Conservation (phyloP, 257 asterid species). For the Cynanchum wilfordii region DNA sequence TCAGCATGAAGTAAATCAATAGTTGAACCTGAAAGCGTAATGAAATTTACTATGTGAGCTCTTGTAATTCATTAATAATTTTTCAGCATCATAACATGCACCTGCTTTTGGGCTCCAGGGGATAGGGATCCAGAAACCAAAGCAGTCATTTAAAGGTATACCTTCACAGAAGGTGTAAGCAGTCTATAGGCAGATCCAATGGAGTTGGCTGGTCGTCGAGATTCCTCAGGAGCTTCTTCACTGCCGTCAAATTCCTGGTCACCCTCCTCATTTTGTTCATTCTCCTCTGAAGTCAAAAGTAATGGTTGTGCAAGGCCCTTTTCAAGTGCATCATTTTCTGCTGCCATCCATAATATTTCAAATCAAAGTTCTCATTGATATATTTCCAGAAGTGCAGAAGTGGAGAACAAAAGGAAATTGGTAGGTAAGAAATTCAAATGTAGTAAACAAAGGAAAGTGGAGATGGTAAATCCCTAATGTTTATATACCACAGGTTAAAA, state of each 20-base stretch:
- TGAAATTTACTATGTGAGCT: conserved; percentile 11
- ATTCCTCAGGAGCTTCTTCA: conserved; percentile 79
- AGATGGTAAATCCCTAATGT: not conserved
- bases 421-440: not conserved
- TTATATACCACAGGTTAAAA: not conserved
- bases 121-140: conserved; percentile 5
- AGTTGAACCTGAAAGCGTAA: conserved; percentile 73
- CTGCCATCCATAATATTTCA: conserved; percentile 26
- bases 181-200: conserved; percentile 73
- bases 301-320: conserved; percentile 77
- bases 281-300: conserved; percentile 45
- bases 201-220: conserved; percentile 79
- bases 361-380: conserved; percentile 15
- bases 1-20: conserved; percentile 95
- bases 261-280: conserved; percentile 52
- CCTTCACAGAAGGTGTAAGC: conserved; percentile 97
- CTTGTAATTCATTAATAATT: not conserved
- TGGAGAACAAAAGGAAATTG: not conserved
- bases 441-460: not conserved
- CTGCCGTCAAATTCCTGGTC: conserved; percentile 75
- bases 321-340: conserved; percentile 59
- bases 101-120: not conserved
- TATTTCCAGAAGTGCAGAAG: not conserved
- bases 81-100: not conserved
- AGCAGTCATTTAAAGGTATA: conserved; percentile 20